Conservation (phyloP, 345 rosid genomes). For the Eucalyptus pumila region DNA sequence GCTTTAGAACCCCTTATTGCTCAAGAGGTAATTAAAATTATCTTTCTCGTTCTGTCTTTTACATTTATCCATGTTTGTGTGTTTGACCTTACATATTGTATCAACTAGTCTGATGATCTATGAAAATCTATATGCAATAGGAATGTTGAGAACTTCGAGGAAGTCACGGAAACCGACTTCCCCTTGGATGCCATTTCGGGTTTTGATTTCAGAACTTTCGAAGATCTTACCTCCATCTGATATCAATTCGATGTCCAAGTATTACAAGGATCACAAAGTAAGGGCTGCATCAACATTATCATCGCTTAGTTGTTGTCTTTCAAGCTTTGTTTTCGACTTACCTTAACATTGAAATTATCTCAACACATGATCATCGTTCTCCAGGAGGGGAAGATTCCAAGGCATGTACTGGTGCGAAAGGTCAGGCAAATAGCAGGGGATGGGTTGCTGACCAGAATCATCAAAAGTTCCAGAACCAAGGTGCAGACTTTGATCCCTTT, state of each 20-base stretch:
- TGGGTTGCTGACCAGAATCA: slow-evolving; percentile 51
- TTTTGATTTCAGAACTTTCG: slow-evolving; percentile 46
- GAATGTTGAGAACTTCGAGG: slow-evolving; percentile 3
- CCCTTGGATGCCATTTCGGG: slow-evolving; percentile 85
- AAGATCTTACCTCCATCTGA: slow-evolving; percentile 39
- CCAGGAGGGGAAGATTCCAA: slow-evolving; percentile 53
- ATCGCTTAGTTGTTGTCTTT: neutral
- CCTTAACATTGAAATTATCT: neutral
- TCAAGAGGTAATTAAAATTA: neutral
- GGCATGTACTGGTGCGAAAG: slow-evolving; percentile 39
- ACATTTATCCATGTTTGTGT: neutral
- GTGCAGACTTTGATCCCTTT: neutral
- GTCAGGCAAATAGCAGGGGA: slow-evolving; percentile 68
- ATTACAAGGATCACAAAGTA: slow-evolving; percentile 47
- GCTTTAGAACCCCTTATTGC: neutral
- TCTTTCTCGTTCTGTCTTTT: neutral
- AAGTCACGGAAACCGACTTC: slow-evolving; percentile 37
- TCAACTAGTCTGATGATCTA: neutral
- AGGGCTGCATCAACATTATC: neutral
- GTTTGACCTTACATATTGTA: neutral
- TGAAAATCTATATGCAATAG: slow-evolving; percentile 5
- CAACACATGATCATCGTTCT: neutral
- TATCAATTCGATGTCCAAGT: slow-evolving; percentile 30
- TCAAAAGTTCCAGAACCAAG: slow-evolving; percentile 48
- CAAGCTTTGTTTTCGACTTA: neutral